A percentile compares a stretch with the other conserved stretches of the same genome.
Conservation (phyloP, 768 basidiomycete species). For the Lentinus tigrinus region DNA sequence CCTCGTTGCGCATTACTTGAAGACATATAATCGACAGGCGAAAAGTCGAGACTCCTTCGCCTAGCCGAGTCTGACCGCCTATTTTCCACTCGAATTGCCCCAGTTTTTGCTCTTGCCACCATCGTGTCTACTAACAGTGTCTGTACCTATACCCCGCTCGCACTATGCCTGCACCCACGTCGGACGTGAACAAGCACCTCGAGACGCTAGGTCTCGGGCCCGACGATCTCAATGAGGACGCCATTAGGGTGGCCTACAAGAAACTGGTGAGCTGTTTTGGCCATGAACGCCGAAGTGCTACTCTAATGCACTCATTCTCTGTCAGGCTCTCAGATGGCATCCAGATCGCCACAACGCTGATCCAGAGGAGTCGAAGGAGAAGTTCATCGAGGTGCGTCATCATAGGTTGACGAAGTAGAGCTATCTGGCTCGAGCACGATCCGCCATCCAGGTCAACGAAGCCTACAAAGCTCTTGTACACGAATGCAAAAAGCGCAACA, state of each 20-base stretch:
- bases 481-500: slow-evolving; percentile 25
- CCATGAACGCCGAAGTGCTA: slow-evolving; percentile 21
- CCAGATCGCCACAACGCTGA: slow-evolving; percentile 58
- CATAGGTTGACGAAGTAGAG: background rate
- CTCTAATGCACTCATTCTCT: slow-evolving; percentile 18
- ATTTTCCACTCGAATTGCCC: slow-evolving; percentile 4
- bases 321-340: slow-evolving; percentile 63
- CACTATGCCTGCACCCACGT: slow-evolving; percentile 21
- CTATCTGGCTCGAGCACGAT: background rate
- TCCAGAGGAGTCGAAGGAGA: slow-evolving; percentile 51
- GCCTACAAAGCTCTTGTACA: slow-evolving; percentile 57
- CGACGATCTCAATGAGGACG: slow-evolving; percentile 46
- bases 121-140: background rate
- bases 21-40: slow-evolving; percentile 19
- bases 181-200: slow-evolving; percentile 31
- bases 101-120: background rate
- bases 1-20: slow-evolving; percentile 20
- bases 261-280: slow-evolving; percentile 44
- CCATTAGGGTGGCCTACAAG: slow-evolving; percentile 62
- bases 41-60: slow-evolving; percentile 8
- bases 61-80: background rate
- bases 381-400: slow-evolving; percentile 56
- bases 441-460: slow-evolving; percentile 42
- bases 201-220: slow-evolving; percentile 45
- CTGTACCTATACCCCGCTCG: slow-evolving; percentile 10